Conservation (phyloP, 257 asterid species). For the Eustoma russellianum region DNA sequence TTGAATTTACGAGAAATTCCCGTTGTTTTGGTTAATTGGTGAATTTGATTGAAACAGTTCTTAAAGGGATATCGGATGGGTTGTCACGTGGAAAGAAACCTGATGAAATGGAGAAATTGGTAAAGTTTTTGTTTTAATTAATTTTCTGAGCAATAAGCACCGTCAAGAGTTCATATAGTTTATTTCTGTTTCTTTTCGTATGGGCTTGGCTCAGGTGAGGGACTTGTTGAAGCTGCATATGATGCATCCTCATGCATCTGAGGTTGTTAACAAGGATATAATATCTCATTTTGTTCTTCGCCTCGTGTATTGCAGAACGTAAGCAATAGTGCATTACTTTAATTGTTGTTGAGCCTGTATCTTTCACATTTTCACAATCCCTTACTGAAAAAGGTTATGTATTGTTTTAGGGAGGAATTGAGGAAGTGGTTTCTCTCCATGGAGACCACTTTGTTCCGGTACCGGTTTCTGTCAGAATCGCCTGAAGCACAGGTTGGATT, state of each 20-base stretch:
- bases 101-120: constrained; percentile 69
- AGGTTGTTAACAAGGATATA: constrained; percentile 60
- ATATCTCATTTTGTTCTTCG: constrained; percentile 93
- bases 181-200: neutral
- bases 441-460: constrained; percentile 78
- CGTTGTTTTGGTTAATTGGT: neutral
- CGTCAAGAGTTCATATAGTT: too few species aligned
- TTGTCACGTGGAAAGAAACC: constrained; percentile 77
- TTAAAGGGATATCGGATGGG: constrained; percentile 81
- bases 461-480: constrained; percentile 52
- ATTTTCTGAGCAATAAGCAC: too few species aligned
- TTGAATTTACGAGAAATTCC: neutral
- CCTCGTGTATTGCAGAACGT: constrained; percentile 95
- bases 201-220: constrained; percentile 29
- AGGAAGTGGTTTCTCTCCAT: constrained; percentile 88
- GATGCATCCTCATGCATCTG: constrained; percentile 58
- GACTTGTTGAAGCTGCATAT: constrained; percentile 60
- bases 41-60: constrained; percentile 36
- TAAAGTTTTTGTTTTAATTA: constrained; percentile 5
- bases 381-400: neutral
- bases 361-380: neutral
- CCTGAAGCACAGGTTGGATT: constrained; percentile 60
- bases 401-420: constrained; percentile 59
- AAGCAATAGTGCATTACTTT: constrained; percentile 9
- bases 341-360: too few species aligned